These are phyloP conservation scores for Taphrina confusa DNA, from an alignment of 1,139 yeast genomes.

Conservation along the genomic window DNA sequence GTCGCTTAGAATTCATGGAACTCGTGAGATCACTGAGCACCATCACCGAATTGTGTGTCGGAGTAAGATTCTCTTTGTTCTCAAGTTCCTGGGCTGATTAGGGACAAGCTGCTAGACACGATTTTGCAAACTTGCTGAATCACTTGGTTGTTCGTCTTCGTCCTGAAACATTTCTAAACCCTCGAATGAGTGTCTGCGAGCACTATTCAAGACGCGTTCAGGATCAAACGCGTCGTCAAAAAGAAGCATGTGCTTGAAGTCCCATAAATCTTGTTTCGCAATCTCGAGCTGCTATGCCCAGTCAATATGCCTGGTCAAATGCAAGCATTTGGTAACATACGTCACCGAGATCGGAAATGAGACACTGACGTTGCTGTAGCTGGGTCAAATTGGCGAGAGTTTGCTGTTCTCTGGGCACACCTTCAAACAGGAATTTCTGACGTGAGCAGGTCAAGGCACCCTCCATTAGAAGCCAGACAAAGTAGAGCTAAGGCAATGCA, in stretches of 20 bases:
- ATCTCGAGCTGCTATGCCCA: constrained; percentile 13
- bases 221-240: background rate
- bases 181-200: background rate
- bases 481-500: no score
- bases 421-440: constrained; percentile 20
- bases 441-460: constrained; percentile 22
- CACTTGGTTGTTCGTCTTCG: no score
- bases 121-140: no score
- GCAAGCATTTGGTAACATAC: background rate
- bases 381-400: constrained; percentile 17
- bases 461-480: no score
- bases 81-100: background rate
- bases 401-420: constrained; percentile 20
- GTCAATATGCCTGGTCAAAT: background rate
- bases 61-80: background rate
- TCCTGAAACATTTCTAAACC: background rate
- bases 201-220: background rate
- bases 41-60: background rate
- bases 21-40: background rate
- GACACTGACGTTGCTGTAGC: constrained; percentile 13
- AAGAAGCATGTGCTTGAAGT: constrained; percentile 3
- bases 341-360: background rate
- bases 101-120: no score
- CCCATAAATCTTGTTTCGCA: constrained; percentile 23
- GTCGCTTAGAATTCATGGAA: background rate